Percentiles rank a stretch among this genome's conserved stretches.
These are phyloP conservation scores for Rhizophora apiculata DNA, from an alignment of 345 rosid species.

Conservation along the genomic window DNA sequence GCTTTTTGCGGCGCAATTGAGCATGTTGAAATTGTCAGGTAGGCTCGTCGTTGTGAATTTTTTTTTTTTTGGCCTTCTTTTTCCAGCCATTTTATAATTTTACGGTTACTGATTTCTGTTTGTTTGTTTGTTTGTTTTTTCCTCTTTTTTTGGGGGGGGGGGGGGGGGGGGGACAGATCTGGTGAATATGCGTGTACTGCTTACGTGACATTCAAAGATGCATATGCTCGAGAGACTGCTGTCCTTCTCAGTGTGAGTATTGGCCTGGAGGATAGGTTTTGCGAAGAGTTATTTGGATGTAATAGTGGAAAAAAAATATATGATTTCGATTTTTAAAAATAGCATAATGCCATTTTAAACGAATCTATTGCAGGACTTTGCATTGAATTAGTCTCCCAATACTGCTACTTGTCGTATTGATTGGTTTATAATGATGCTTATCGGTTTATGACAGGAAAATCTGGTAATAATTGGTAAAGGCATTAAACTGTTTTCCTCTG, in stretches of 20 bases:
- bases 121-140: neutral
- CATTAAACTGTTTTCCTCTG: no score
- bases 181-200: slow-evolving; percentile 55
- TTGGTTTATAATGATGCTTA: no score
- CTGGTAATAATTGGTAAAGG: no score
- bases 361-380: no score
- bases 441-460: no score
- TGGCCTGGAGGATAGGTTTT: no score
- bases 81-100: neutral
- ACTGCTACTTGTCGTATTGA: no score
- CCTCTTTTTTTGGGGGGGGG: neutral
- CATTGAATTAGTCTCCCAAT: no score
- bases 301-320: no score
- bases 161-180: slow-evolving; percentile 26
- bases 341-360: no score
- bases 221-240: slow-evolving; percentile 81
- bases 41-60: no score
- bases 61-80: neutral
- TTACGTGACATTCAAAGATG: slow-evolving; percentile 72
- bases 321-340: neutral
- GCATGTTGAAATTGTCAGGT: slow-evolving; percentile 64
- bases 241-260: slow-evolving; percentile 68
- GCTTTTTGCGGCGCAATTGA: slow-evolving; percentile 64
- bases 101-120: neutral
- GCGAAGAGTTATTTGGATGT: no score